Conservation (phyloP, 2,329 filamentous ascomycete genomes). For the Paradendryphiella salina region DNA sequence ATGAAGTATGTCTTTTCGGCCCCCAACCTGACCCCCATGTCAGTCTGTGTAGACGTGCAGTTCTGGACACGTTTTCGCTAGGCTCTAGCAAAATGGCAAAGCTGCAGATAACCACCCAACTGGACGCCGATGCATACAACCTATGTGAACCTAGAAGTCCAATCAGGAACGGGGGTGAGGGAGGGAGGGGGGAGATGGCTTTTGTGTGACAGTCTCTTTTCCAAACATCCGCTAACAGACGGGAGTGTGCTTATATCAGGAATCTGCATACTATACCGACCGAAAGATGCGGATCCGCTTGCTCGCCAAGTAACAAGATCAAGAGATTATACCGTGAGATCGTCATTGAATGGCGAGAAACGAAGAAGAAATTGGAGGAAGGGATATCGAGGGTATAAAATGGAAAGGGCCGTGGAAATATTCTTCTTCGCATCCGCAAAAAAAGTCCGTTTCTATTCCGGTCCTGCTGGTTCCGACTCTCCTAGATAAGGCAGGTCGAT, state of each 20-base stretch:
- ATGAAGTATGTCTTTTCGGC: neutral
- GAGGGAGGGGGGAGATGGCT: slow-evolving; percentile 8
- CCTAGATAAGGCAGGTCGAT: slow-evolving; percentile 2
- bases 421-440: slow-evolving; percentile 7
- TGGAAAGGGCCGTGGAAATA: slow-evolving; percentile 21
- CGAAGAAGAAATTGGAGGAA: slow-evolving; percentile 20
- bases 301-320: slow-evolving; percentile 8
- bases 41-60: neutral
- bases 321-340: slow-evolving; percentile 28
- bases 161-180: neutral
- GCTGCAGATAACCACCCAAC: slow-evolving; percentile 7
- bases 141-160: neutral
- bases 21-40: neutral
- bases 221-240: slow-evolving; percentile 15
- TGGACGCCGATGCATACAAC: slow-evolving; percentile 19
- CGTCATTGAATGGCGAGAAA: slow-evolving; percentile 23
- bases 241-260: neutral
- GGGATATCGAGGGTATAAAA: slow-evolving; percentile 38
- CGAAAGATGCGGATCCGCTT: slow-evolving; percentile 14
- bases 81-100: slow-evolving; percentile 6
- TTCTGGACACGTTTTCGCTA: slow-evolving; percentile 3
- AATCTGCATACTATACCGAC: slow-evolving; percentile 8
- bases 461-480: slow-evolving; percentile 1
- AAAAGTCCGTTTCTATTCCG: slow-evolving; percentile 5
- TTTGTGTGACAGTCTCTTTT: slow-evolving; percentile 5